Base-by-base conservation (phyloP, 306 rosid species). In the Dryas octopetala region DNA sequence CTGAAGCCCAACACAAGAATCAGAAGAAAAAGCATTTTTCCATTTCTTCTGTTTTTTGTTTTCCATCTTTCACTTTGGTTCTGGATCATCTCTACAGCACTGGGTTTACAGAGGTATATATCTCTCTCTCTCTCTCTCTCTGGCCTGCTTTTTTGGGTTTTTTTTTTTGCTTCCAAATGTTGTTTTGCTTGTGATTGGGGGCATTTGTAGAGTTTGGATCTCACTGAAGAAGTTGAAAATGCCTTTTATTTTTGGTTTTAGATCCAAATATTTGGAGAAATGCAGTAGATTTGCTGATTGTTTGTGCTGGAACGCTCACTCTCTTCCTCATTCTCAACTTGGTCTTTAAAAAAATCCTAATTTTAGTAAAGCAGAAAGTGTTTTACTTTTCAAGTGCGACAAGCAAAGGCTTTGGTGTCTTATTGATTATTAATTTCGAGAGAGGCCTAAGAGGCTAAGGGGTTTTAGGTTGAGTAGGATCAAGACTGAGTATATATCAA, bases 141-240 rank as follows among this genome's bases (percentile, higher is more conserved):
- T 32, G 38, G 38, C 68, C 4, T 63, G 26, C 23, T 1, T 60
- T 23, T 23, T 23, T 23, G 23, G 23, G 0, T 71, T 17, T 44
- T 71, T 23, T 2, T 6, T 59, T 59, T 72, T 59, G 66, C 66
- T 57, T 3, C 40, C 40, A 41, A n/a, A 70, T 70, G 64, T 41
- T 54, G 64, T 40, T 54, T 54, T 41, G 17, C n/a, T 3, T 17
- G 13, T 52, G 66, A 57, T 55, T 44, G 19, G 14, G 45, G 15
- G 13, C 12, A 14, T 6, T 68, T 48, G 11, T 17, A 49, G 59
- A 14, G 57, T 14, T 58, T 46, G 76, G 67, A 72, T 72, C 76
- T 59, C 76, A 72, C 1, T 46, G 40, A 9, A 14, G 17, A 44
- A 57, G n/a, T 26, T 72, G 57, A 40, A 59, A 26, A 14, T 59